Conservation (phyloP, 1,284 basidiomycete species). For the Mycosarcoma mackinlayi region DNA sequence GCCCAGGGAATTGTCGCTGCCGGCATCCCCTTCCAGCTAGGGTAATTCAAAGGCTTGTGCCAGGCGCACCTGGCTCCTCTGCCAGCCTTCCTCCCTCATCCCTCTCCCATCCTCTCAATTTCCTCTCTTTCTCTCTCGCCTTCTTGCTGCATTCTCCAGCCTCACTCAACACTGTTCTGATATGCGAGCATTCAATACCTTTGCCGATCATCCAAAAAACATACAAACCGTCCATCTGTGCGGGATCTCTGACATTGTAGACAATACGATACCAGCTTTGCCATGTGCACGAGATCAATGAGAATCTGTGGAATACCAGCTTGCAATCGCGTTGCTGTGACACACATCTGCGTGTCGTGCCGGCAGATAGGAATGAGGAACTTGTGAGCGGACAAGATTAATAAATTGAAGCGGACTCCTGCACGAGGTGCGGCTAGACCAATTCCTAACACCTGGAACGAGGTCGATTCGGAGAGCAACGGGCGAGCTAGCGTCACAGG, state of each 20-base stretch:
- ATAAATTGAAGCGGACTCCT: too few species aligned
- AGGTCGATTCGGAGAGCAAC: too few species aligned
- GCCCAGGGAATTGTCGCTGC: background rate
- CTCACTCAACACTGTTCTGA: slow-evolving; percentile 1
- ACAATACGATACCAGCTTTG: slow-evolving; percentile 49
- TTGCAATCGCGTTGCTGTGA: slow-evolving; percentile 8
- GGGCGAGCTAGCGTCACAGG: too few species aligned
- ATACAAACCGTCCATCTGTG: slow-evolving; percentile 18
- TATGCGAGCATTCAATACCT: slow-evolving; percentile 21
- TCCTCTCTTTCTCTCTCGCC: background rate
- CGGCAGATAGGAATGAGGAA: too few species aligned
- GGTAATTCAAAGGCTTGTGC: too few species aligned
- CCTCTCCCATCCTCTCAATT: background rate
- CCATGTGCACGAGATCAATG: slow-evolving; percentile 40
- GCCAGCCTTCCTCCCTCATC: background rate
- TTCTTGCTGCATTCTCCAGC: background rate
- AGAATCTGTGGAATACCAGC: slow-evolving; percentile 19
- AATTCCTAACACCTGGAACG: too few species aligned
- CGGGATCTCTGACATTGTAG: slow-evolving; percentile 46
- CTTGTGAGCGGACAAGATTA: too few species aligned
- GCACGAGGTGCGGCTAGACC: too few species aligned
- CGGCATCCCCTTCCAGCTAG: too few species aligned
- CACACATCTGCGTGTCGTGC: background rate
- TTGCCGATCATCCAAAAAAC: slow-evolving; percentile 2
- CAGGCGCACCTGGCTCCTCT: background rate